These are phyloP conservation scores for Saturnispora besseyi DNA, from an alignment of 805 yeast species.

Conservation along the genomic window DNA sequence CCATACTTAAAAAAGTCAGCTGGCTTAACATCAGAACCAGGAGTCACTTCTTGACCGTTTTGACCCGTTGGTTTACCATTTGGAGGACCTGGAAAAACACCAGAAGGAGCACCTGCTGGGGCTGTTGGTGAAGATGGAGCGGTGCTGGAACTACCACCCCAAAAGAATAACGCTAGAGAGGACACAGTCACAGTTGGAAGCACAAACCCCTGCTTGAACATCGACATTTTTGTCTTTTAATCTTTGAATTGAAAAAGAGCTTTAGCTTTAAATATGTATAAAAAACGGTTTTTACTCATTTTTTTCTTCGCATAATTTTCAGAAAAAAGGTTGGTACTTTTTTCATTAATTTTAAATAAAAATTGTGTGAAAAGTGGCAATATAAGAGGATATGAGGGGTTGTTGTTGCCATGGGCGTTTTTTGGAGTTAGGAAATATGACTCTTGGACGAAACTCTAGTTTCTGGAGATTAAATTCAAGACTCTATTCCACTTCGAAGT, in stretches of 20 bases:
- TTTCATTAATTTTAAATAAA: not conserved
- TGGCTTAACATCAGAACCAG: conserved; percentile 48
- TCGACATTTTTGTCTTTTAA: not conserved
- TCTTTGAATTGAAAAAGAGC: not conserved
- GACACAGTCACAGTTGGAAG: conserved; percentile 18
- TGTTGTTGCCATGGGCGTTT: not conserved
- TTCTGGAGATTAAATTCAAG: not conserved
- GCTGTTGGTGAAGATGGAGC: conserved; percentile 15
- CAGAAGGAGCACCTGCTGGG: conserved; percentile 10
- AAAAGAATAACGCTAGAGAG: conserved; percentile 22
- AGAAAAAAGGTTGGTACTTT: not conserved
- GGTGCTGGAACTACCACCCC: conserved; percentile 20
- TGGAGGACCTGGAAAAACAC: conserved; percentile 4
- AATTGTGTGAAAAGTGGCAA: not conserved
- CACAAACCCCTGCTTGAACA: conserved; percentile 13
- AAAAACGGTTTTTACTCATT: not conserved
- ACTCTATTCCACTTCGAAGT: not conserved
- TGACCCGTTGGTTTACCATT: conserved; percentile 6
- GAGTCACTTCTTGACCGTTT: not conserved
- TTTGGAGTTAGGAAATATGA: not conserved
- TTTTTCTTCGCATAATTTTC: not conserved
- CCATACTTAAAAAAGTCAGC: conserved; percentile 83
- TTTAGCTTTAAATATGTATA: not conserved
- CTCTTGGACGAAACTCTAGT: not conserved
- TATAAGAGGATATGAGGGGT: not conserved